These are phyloP conservation scores for Alternaria solani DNA, from an alignment of 2,329 filamentous ascomycete species.

Conservation along the genomic window DNA sequence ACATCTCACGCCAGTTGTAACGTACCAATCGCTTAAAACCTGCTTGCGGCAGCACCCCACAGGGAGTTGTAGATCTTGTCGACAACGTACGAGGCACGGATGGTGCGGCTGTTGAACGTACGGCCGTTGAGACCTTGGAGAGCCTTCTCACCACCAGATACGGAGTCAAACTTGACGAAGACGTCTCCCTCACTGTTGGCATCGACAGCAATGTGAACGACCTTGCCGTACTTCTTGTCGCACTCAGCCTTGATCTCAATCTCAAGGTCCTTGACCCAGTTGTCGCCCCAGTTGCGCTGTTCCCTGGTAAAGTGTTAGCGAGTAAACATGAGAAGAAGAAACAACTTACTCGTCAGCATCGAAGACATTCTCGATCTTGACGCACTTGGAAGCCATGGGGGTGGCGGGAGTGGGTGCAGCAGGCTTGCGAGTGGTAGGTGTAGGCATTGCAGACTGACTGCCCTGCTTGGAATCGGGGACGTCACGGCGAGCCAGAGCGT, in stretches of 20 bases:
- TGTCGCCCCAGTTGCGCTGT: conserved; percentile 31
- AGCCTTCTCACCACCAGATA: conserved; percentile 94
- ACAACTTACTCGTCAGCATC: conserved; percentile 81
- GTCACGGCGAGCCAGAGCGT: conserved; percentile 82
- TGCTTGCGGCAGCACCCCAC: conserved; percentile 55
- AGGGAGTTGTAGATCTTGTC: conserved; percentile 98
- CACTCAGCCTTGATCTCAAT: conserved; percentile 93
- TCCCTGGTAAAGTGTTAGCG: conserved; percentile 38
- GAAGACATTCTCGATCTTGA: conserved; percentile 96
- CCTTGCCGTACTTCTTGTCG: conserved; percentile 93
- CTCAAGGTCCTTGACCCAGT: conserved; percentile 92
- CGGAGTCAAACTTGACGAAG: conserved; percentile 97
- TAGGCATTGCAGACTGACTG: conserved; percentile 50
- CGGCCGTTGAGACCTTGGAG: conserved; percentile 97
- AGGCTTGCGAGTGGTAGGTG: conserved; percentile 65
- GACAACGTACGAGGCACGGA: conserved; percentile 94
- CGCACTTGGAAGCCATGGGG: conserved; percentile 88
- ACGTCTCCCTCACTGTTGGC: conserved; percentile 94
- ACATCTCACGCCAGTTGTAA: conserved; percentile 12
- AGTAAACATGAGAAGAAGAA: neutral
- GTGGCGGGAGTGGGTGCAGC: conserved; percentile 81
- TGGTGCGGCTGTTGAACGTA: conserved; percentile 91
- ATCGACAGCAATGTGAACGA: conserved; percentile 96
- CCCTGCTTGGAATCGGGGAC: conserved; percentile 70
- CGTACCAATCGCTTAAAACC: conserved; percentile 34